Evolutionary conservation across 257 asterid species (phyloP).

Genomic region (Ilex asprella): DNA sequence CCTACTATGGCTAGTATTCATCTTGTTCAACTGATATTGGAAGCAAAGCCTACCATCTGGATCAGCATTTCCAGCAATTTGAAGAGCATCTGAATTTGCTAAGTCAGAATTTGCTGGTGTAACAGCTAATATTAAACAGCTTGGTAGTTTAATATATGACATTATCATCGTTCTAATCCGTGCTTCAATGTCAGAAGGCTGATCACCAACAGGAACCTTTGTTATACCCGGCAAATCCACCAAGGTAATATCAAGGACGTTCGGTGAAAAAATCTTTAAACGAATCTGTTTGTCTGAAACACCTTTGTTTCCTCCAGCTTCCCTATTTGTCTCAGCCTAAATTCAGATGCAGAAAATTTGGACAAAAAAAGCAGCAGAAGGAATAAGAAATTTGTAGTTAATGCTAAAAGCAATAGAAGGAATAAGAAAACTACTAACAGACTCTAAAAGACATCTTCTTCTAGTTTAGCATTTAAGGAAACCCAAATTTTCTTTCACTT

Average conservation of each 20-base stretch:
- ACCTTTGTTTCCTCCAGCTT: conserved; percentile 83
- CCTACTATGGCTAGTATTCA: conserved; percentile 1
- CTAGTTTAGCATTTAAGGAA: no score
- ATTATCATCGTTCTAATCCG: conserved; percentile 93
- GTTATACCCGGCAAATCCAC: conserved; percentile 98
- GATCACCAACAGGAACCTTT: conserved; percentile 95
- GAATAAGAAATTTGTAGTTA: not conserved
- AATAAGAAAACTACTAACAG: no score
- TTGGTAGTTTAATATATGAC: conserved; percentile 61
- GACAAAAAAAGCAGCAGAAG: not conserved
- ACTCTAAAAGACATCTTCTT: no score
- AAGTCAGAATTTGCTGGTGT: conserved; percentile 95
- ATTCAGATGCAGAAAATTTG: not conserved
- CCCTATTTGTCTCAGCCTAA: conserved; percentile 86
- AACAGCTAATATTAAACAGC: conserved; percentile 86
- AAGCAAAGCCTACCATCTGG: conserved; percentile 64
- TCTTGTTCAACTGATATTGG: not conserved
- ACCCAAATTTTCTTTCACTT: no score
- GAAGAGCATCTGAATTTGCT: conserved; percentile 98
- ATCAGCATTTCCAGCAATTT: conserved; percentile 92
- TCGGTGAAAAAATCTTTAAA: conserved; percentile 78
- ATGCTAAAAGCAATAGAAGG: no score
- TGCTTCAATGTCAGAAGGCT: conserved; percentile 92
- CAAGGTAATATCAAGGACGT: conserved; percentile 89
- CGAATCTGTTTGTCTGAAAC: conserved; percentile 87